These are phyloP conservation scores for Leucosporidium yakuticum DNA, from an alignment of 768 basidiomycete species.

Conservation along the genomic window DNA sequence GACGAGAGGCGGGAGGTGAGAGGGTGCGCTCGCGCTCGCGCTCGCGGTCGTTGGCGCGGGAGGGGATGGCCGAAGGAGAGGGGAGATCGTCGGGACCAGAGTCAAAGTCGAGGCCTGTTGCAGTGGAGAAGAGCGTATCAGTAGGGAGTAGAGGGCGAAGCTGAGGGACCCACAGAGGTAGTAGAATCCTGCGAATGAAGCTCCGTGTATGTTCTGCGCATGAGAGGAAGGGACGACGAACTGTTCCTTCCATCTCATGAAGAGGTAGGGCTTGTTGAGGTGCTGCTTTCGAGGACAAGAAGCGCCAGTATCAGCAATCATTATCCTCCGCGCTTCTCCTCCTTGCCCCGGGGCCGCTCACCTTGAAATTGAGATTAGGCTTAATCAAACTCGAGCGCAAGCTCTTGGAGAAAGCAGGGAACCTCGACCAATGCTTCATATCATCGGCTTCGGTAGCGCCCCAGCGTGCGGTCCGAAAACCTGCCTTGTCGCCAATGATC, in stretches of 20 bases:
- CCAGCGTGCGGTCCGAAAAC: slow-evolving; percentile 80
- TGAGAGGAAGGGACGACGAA: slow-evolving; percentile 93
- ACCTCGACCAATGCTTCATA: slow-evolving; percentile 82
- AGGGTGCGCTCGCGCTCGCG: background rate
- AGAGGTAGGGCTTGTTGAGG: slow-evolving; percentile 50
- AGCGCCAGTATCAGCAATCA: background rate
- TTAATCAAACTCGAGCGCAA: slow-evolving; percentile 69
- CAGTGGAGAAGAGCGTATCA: background rate
- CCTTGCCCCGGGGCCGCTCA: slow-evolving; percentile 1
- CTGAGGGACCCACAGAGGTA: slow-evolving; percentile 52
- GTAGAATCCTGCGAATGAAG: slow-evolving; percentile 65
- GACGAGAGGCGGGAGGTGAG: background rate
- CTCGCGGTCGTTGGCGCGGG: background rate
- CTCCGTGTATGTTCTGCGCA: slow-evolving; percentile 46
- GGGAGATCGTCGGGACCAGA: background rate
- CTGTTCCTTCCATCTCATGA: slow-evolving; percentile 95
- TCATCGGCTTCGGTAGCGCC: slow-evolving; percentile 88
- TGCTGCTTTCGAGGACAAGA: background rate
- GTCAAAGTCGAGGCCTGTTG: slow-evolving; percentile 59
- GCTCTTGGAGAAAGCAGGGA: slow-evolving; percentile 53
- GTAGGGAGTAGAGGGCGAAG: no score
- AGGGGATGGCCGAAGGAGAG: background rate
- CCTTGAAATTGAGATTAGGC: slow-evolving; percentile 70
- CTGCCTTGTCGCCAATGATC: slow-evolving; percentile 53
- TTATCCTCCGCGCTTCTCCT: background rate